Evolutionary conservation across 2,329 filamentous ascomycete species (phyloP), one percentile per base, ranked within the genome.

Genomic region (Arthrobotrys iridis): DNA sequence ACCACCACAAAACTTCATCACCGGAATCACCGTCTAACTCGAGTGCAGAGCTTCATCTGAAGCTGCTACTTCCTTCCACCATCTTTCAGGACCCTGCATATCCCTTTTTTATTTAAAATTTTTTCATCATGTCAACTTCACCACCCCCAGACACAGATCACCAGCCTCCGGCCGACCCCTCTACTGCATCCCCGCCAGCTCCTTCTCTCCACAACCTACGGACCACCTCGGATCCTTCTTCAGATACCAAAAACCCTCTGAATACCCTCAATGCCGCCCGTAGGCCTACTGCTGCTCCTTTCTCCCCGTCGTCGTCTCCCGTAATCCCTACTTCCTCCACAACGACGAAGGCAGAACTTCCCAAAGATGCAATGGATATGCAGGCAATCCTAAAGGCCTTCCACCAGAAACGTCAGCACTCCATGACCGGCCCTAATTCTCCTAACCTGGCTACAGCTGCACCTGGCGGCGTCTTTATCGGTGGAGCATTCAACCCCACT

Each of bases 341-440:
- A n/a, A 41, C 64, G 10, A 76, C 58, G 22, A 76, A 76, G 18
- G 70, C 62, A 24, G 70, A 74, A 15, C 57, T 74, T 2, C 70
- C 70, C 4, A 67, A 62, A 33, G 62, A 74, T 55, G 62, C 87
- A 52, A 85, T 87, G 78, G 89, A 91, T 77, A 88, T 92, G 78
- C 84, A 89, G 79, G 89, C 87, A 41, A 88, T 88, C 79, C 89
- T 92, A 86, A 88, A 87, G 81, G 88, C 88, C 1, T 91, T 92
- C 76, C 88, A 89, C 73, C 82, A 90, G 50, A 89, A 88, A 62
- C 84, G 89, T 78, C 88, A 89, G 81, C 87, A 88, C 50, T 85
- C 86, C 33, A 86, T 86, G 35, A 81, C 78, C 59, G 79, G 30
- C 77, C 79, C 79, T 80, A 78, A 78, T 70, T 62, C 79, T 78